These are phyloP conservation scores for Xylariaceae sp. DNA, from an alignment of 2,329 filamentous ascomycete genomes.

Conservation along the genomic window DNA sequence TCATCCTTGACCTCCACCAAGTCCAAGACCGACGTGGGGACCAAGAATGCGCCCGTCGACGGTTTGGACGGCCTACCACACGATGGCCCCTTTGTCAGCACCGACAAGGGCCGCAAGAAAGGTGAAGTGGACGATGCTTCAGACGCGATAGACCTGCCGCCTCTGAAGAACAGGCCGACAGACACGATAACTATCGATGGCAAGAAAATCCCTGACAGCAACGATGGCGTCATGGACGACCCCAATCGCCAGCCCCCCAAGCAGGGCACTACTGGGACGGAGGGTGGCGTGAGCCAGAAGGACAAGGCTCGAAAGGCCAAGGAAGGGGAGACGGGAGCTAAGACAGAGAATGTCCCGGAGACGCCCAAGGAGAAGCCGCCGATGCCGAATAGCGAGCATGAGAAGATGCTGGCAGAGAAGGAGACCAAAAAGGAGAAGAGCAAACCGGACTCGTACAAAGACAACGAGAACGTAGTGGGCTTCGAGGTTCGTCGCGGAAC, in stretches of 20 bases:
- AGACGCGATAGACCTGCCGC: conserved; percentile 31
- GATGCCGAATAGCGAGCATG: conserved; percentile 71
- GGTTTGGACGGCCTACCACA: conserved; percentile 92
- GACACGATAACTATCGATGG: conserved; percentile 50
- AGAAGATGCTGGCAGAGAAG: conserved; percentile 48
- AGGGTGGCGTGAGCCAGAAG: conserved; percentile 84
- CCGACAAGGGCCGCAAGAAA: conserved; percentile 34
- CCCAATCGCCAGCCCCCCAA: conserved; percentile 67
- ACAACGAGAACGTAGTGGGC: conserved; percentile 34
- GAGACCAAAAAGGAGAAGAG: conserved; percentile 33
- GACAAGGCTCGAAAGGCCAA: conserved; percentile 62
- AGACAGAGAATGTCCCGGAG: conserved; percentile 66
- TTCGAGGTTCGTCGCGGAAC: conserved; percentile 45
- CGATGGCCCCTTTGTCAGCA: conserved; percentile 70
- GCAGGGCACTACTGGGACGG: conserved; percentile 79
- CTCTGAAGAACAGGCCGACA: conserved; percentile 41
- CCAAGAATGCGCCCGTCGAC: conserved; percentile 81
- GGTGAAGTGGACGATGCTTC: conserved; percentile 22
- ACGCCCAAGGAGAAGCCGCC: conserved; percentile 80
- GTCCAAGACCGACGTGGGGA: conserved; percentile 34
- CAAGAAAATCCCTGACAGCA: conserved; percentile 53
- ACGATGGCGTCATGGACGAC: conserved; percentile 91
- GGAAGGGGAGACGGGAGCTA: conserved; percentile 58
- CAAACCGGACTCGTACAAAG: conserved; percentile 32
- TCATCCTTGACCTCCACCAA: conserved; percentile 29